These are phyloP conservation scores for Neofusicoccum ribis DNA, from an alignment of 2,329 filamentous ascomycete species.

Conservation along the genomic window DNA sequence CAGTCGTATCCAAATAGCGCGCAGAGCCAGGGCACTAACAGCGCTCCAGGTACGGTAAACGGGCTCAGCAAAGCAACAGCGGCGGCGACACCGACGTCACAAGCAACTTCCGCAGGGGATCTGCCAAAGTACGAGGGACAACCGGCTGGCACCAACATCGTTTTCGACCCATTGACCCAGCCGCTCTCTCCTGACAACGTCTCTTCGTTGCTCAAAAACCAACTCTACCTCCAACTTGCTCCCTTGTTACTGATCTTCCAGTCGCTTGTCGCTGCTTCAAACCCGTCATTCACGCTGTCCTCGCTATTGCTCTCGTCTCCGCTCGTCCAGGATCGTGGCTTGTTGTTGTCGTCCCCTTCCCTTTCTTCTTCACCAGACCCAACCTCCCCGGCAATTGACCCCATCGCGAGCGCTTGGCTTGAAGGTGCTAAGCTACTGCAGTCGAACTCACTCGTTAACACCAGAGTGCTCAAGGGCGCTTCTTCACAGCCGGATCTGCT, in stretches of 20 bases:
- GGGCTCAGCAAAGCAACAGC: background rate
- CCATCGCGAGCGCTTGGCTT: background rate
- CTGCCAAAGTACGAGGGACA: background rate
- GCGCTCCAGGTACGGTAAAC: background rate
- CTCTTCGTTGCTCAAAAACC: background rate
- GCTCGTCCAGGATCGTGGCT: background rate
- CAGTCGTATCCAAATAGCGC: background rate
- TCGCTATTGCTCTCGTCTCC: background rate
- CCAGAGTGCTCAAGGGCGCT: background rate
- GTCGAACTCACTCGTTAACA: background rate
- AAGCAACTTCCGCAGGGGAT: background rate
- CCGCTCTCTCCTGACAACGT: background rate
- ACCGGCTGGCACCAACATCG: background rate
- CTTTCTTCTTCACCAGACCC: background rate
- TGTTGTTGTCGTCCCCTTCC: background rate
- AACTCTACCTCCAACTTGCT: background rate
- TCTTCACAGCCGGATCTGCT: background rate
- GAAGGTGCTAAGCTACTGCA: background rate
- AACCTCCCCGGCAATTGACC: background rate
- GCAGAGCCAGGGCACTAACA: background rate
- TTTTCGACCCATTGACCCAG: background rate
- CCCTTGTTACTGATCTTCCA: background rate
- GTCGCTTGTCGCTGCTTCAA: background rate
- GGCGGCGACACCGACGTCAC: background rate
- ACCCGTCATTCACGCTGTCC: background rate